Evolutionary conservation across 2,329 filamentous ascomycete genomes (phyloP).

Genomic region (Calonectria ilicicola): DNA sequence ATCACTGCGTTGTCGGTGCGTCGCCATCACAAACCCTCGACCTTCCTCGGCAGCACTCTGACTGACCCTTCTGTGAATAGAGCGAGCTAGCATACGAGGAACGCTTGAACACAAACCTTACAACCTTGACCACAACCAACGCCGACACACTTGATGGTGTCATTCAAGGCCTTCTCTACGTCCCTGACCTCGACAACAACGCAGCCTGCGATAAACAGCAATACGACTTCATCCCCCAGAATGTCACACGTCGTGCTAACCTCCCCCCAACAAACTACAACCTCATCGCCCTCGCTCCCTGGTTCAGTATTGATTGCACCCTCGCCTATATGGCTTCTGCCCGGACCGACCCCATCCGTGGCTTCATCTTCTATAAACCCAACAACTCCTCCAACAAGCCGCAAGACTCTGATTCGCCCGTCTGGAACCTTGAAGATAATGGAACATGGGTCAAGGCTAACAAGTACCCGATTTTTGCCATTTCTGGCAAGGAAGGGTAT

Average conservation of each 20-base stretch:
- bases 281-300: constrained; percentile 86
- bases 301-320: constrained; percentile 82
- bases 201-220: constrained; percentile 74
- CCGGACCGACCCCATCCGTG: constrained; percentile 69
- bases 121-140: constrained; percentile 79
- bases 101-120: constrained; percentile 70
- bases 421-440: constrained; percentile 79
- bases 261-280: constrained; percentile 78
- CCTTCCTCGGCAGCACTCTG: constrained; percentile 4
- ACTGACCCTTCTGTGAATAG: constrained; percentile 43
- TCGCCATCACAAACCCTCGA: constrained; percentile 27
- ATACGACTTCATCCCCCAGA: constrained; percentile 75
- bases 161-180: constrained; percentile 85
- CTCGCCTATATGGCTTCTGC: constrained; percentile 75
- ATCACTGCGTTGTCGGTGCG: constrained; percentile 68
- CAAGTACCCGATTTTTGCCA: constrained; percentile 84
- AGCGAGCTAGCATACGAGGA: constrained; percentile 65
- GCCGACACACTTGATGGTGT: constrained; percentile 68
- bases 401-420: constrained; percentile 70
- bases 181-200: constrained; percentile 73
- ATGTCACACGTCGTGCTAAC: constrained; percentile 79
- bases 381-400: constrained; percentile 69
- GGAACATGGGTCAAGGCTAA: constrained; percentile 79
- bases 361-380: constrained; percentile 73
- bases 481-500: constrained; percentile 75